Conservation (phyloP, 305 asterid species). For the Solanum hybrid region DNA sequence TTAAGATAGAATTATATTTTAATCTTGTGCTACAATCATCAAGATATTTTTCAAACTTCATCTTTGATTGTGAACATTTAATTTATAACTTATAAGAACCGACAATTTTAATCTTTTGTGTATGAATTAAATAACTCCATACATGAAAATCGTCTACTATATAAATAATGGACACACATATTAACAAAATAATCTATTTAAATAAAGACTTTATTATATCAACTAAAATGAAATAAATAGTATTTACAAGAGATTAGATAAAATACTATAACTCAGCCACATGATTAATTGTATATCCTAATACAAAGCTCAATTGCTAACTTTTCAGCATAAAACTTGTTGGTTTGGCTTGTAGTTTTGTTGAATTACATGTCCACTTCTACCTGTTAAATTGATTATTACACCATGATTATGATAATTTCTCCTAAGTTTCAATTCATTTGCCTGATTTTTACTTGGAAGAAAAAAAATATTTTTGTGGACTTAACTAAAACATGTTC, state of each 20-base stretch:
- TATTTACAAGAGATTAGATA: background rate
- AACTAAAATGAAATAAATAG: background rate
- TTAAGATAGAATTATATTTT: background rate
- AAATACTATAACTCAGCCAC: background rate
- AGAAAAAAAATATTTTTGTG: background rate
- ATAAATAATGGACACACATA: background rate
- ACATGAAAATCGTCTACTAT: background rate
- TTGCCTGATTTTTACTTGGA: background rate
- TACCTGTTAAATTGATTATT: background rate
- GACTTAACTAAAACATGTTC: background rate
- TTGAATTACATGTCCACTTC: background rate
- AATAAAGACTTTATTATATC: no score
- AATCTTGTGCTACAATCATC: background rate
- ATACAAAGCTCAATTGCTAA: background rate
- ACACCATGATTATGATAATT: no score
- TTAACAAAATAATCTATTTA: background rate
- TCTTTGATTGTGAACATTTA: background rate
- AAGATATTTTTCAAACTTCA: background rate
- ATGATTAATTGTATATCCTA: background rate
- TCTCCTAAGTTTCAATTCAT: background rate
- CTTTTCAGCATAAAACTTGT: background rate
- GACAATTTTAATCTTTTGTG: background rate
- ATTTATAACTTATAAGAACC: background rate
- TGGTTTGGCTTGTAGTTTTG: background rate
- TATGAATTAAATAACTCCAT: background rate